phyloP scores from a whole-genome alignment of 2,329 filamentous ascomycete genomes.

The Fusarium buharicum region DNA sequence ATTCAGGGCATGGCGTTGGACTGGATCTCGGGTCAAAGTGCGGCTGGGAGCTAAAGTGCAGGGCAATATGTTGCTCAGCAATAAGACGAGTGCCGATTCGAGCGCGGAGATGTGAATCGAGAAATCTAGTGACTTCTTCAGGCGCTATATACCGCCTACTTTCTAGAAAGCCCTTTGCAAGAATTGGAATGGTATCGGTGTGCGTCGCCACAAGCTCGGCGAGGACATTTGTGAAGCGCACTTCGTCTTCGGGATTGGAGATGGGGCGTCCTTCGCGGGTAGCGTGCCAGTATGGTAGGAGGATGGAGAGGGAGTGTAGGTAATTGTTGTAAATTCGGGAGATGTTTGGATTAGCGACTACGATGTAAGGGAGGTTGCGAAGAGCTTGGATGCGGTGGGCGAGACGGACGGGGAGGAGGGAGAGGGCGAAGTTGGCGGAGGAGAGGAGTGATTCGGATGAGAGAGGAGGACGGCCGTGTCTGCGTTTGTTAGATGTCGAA shows the following conservation, averaged over 20 bases:
- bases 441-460: slow-evolving; percentile 82
- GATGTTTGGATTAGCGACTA: slow-evolving; percentile 97
- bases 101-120: slow-evolving; percentile 93
- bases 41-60: slow-evolving; percentile 78
- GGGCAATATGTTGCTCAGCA: slow-evolving; percentile 94
- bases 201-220: slow-evolving; percentile 96
- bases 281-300: slow-evolving; percentile 80
- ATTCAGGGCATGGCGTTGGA: slow-evolving; percentile 62
- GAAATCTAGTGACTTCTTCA: slow-evolving; percentile 84
- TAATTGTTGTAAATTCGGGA: slow-evolving; percentile 97
- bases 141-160: slow-evolving; percentile 89
- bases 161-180: slow-evolving; percentile 92
- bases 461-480: slow-evolving; percentile 84
- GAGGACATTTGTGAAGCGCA: slow-evolving; percentile 90
- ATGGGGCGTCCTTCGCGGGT: slow-evolving; percentile 53
- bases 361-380: slow-evolving; percentile 94
- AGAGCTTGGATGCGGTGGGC: slow-evolving; percentile 94
- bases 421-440: slow-evolving; percentile 95
- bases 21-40: slow-evolving; percentile 68
- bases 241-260: slow-evolving; percentile 82
- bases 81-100: slow-evolving; percentile 94
- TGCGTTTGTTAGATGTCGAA: slow-evolving; percentile 42
- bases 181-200: slow-evolving; percentile 90
- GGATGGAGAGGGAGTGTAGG: slow-evolving; percentile 87
- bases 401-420: slow-evolving; percentile 88